Percentiles rank a stretch among this genome's conserved stretches.
Evolutionary conservation across 441 rosid genomes (phyloP).

Genomic region (Corymbia calophylla): DNA sequence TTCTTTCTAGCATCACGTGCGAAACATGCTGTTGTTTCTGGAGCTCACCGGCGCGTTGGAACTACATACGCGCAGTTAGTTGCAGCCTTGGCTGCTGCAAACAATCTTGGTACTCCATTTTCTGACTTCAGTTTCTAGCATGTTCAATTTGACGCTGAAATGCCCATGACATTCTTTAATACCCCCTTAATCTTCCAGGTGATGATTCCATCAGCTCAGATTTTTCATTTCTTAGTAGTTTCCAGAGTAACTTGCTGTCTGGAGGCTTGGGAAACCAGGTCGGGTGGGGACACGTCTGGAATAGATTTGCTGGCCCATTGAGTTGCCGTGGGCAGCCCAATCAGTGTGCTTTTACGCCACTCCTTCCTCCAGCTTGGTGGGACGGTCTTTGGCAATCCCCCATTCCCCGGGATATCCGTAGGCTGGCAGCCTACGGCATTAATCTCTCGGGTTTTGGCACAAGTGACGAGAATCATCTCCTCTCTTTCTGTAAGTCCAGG

Average conservation of each 20-base stretch:
- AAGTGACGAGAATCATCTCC: slow-evolving; percentile 49
- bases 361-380: slow-evolving; percentile 97
- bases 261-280: slow-evolving; percentile 72
- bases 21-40: slow-evolving; percentile 64
- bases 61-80: slow-evolving; percentile 89
- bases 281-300: slow-evolving; percentile 98
- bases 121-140: not conserved
- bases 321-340: slow-evolving; percentile 64
- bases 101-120: slow-evolving; percentile 47
- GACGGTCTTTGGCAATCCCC: slow-evolving; percentile 97
- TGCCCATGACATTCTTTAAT: not conserved
- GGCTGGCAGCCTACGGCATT: slow-evolving; percentile 55
- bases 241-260: slow-evolving; percentile 61
- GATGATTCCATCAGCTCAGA: slow-evolving; percentile 40
- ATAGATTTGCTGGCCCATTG: slow-evolving; percentile 86
- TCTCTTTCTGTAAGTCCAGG: slow-evolving; percentile 47
- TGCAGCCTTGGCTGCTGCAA: slow-evolving; percentile 87
- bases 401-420: slow-evolving; percentile 50
- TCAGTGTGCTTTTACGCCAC: slow-evolving; percentile 84
- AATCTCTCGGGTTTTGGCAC: slow-evolving; percentile 73
- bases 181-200: slow-evolving; percentile 30
- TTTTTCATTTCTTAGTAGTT: slow-evolving; percentile 77
- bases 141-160: not conserved
- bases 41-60: slow-evolving; percentile 86
- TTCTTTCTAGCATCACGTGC: slow-evolving; percentile 93